phyloP scores from a whole-genome alignment of 225 moss, liverwort and hornwort genomes.

The Rhytidiadelphus loreus region DNA sequence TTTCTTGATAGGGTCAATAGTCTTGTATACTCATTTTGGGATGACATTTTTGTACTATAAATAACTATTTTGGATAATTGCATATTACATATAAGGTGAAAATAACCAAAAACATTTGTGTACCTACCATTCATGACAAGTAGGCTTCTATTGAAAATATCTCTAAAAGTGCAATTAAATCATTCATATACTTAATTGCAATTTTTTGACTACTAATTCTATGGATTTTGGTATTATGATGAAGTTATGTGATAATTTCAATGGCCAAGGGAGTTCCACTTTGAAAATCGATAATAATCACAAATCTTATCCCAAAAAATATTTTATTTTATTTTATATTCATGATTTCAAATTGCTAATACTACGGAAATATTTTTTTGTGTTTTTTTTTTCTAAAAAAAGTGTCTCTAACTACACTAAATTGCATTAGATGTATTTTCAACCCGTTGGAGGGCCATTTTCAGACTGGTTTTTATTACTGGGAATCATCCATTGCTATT shows the following conservation, averaged over 20 bases:
- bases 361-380: accelerated
- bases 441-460: too few species aligned
- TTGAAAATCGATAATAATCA: neutral
- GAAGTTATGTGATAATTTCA: neutral
- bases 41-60: neutral
- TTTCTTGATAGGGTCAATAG: neutral
- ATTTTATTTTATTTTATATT: neutral
- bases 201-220: accelerated
- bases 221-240: neutral
- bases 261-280: accelerated
- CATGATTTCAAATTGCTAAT: neutral
- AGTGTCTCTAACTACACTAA: too few species aligned
- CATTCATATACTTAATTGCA: neutral
- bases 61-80: neutral
- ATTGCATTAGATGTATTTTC: too few species aligned
- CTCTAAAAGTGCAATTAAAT: neutral
- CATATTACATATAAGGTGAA: neutral
- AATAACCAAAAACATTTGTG: accelerated
- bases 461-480: too few species aligned
- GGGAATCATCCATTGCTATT: too few species aligned
- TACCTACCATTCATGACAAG: accelerated
- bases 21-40: neutral
- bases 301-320: too few species aligned
- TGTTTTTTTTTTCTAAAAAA: too few species aligned
- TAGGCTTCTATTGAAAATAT: neutral